Conservation (phyloP, 768 basidiomycete genomes). For the Agrocybe chaxingu region DNA sequence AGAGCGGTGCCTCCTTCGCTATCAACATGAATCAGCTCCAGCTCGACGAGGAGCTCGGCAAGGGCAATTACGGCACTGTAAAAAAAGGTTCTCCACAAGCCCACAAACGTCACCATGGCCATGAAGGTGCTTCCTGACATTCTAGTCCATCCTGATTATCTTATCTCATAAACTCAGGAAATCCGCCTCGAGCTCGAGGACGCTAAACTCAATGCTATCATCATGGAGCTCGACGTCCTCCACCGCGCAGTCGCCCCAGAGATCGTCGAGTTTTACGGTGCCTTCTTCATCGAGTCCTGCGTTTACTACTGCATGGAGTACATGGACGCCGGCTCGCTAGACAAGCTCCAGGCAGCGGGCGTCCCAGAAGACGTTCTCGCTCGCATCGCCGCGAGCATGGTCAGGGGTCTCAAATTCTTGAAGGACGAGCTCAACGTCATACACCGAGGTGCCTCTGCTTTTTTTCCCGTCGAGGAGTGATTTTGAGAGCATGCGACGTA, state of each 20-base stretch:
- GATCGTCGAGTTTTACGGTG: conserved; percentile 98
- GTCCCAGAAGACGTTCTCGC: conserved; percentile 80
- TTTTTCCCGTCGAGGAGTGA: neutral
- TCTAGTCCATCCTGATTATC: conserved; percentile 4
- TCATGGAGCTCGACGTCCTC: conserved; percentile 98
- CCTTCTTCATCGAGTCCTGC: conserved; percentile 99
- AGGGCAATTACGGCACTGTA: conserved; percentile 96
- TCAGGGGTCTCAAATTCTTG: conserved; percentile 87
- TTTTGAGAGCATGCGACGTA: conserved; percentile 22
- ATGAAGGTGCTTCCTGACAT: conserved; percentile 76
- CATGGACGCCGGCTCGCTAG: conserved; percentile 98
- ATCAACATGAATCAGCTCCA: conserved; percentile 95
- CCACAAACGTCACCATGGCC: conserved; percentile 95
- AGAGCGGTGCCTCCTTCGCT: conserved; percentile 82
- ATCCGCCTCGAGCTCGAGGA: conserved; percentile 95
- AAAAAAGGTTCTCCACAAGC: conserved; percentile 94
- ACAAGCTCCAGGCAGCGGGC: conserved; percentile 65
- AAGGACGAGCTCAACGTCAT: conserved; percentile 91
- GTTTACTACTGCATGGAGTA: conserved; percentile 99
- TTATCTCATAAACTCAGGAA: conserved; percentile 54
- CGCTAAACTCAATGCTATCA: conserved; percentile 89
- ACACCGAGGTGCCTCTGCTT: conserved; percentile 39
- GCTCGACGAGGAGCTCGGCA: conserved; percentile 90
- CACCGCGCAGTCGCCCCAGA: conserved; percentile 89
- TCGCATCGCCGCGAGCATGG: conserved; percentile 78